A percentile compares a stretch with the other conserved stretches of the same genome.
Evolutionary conservation across 768 basidiomycete genomes (phyloP).

Genomic region (Pleurotus citrinopileatus): DNA sequence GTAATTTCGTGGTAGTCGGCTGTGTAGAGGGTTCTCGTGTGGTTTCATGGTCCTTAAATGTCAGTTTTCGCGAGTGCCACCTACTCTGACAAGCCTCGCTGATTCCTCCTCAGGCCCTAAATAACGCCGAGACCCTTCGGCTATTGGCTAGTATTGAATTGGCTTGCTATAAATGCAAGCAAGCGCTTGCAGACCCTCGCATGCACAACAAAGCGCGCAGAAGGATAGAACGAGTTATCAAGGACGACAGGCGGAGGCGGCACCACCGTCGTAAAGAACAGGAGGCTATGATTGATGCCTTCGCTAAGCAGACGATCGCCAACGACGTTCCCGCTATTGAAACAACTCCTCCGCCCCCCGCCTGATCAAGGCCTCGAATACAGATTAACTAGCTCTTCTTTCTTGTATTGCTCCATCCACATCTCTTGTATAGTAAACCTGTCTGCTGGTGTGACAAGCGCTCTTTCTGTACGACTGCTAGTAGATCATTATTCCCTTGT

Average conservation of each 20-base stretch:
- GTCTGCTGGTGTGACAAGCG: conserved; percentile 2
- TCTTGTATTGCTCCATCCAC: conserved; percentile 5
- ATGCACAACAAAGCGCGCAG: conserved; percentile 61
- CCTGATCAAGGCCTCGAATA: conserved; percentile 17
- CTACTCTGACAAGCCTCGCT: conserved; percentile 11
- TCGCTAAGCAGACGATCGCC: conserved; percentile 53
- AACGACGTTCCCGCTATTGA: conserved; percentile 20
- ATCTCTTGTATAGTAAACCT: conserved; percentile 7
- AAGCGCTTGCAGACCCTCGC: conserved; percentile 66
- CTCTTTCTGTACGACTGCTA: not conserved
- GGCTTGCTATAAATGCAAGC: conserved; percentile 76
- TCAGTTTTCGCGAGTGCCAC: conserved; percentile 30
- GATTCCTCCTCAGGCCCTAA: conserved; percentile 55
- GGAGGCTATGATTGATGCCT: conserved; percentile 78
- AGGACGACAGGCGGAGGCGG: conserved; percentile 77
- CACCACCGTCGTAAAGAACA: conserved; percentile 84
- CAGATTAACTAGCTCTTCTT: not conserved
- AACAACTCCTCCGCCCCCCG: conserved; percentile 21
- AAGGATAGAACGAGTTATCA: conserved; percentile 77
- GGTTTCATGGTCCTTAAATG: conserved; percentile 84
- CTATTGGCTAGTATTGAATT: conserved; percentile 82
- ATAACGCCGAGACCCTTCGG: conserved; percentile 79
- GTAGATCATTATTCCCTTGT: conserved; percentile 4
- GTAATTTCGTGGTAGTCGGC: conserved; percentile 83
- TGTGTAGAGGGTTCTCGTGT: conserved; percentile 73